Evolutionary conservation across 176 grass and related monocot species (phyloP), one percentile per base, ranked within the genome.

Genomic region (Phoenix roebelenii): DNA sequence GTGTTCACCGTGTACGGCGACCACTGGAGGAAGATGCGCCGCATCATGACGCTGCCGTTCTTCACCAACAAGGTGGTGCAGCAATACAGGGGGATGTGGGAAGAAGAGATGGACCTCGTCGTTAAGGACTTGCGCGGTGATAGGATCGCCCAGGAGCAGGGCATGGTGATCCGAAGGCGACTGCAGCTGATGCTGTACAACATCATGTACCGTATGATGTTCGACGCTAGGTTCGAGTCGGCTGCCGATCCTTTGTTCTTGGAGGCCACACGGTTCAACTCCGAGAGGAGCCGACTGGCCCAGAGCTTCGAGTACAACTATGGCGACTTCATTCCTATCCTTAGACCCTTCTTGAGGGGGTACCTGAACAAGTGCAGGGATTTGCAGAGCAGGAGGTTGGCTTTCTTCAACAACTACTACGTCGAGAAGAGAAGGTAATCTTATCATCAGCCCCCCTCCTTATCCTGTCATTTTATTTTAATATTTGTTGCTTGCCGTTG

Each of bases 51-150:
- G 3, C 30, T 65, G 1, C 62, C 62, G 0, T 52, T 64, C 61
- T 64, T 65, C 62, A 65, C 62, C 48, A 65, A 51, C 62, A 65
- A 65, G 63, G 63, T 65, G 63, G 63, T 52, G 15, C 63, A 65
- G 63, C 63, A 65, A 9, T 24, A 28, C 14, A 65, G 49, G 23
- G 63, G 26, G 49, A 49, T 49, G 15, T 65, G 48, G 49, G 63
- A 65, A 23, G 63, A 65, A 22, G 63, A 65, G 63, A 52, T 52
- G 49, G n/a, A 49, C 4, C 9, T 52, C 22, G 49, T 65, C 7
- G 14, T 51, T 4, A 0, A 24, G 19, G 62, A 51, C 5, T 22
- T 52, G 20, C 3, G 22, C n/a, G n/a, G 22, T 12, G 39, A 65
- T 22, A 6, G 20, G 3, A 7, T 22, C 32, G 49, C 62, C 5